Conservation (phyloP, 2,329 filamentous ascomycete species). For the Dactylellina cionopaga region DNA sequence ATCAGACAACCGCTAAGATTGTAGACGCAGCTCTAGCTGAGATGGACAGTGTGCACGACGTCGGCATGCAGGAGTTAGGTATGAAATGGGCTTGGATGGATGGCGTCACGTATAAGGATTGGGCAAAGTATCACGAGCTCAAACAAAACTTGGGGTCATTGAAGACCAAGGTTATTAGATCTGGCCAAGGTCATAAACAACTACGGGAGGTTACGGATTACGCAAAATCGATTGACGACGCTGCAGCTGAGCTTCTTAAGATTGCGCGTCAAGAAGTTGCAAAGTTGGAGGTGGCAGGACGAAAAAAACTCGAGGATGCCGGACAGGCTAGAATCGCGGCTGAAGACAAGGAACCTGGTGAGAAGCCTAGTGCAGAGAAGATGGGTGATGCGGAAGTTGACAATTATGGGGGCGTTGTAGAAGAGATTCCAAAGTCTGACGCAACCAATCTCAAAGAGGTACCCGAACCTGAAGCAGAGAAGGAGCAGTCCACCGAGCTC, state of each 20-base stretch:
- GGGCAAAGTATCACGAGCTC: conserved; percentile 91
- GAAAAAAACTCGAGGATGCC: conserved; percentile 80
- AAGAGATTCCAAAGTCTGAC: conserved; percentile 55
- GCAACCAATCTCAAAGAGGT: conserved; percentile 54
- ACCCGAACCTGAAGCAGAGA: conserved; percentile 57
- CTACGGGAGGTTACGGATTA: conserved; percentile 65
- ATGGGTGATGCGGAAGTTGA: conserved; percentile 45
- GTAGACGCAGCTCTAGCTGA: conserved; percentile 84
- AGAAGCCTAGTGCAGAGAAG: conserved; percentile 10
- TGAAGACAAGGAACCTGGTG: conserved; percentile 53
- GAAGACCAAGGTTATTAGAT: conserved; percentile 80
- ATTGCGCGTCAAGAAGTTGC: conserved; percentile 81
- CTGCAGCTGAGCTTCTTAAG: conserved; percentile 82
- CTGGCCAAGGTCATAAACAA: conserved; percentile 77
- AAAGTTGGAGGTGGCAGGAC: conserved; percentile 81
- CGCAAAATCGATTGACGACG: conserved; percentile 67
- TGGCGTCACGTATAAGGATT: conserved; percentile 94
- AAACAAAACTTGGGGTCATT: conserved; percentile 84
- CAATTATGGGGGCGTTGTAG: conserved; percentile 25
- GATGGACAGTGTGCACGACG: conserved; percentile 80
- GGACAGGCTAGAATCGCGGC: conserved; percentile 66
- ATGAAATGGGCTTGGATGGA: conserved; percentile 97
- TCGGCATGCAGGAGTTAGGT: conserved; percentile 89
- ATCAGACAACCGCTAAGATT: conserved; percentile 74
- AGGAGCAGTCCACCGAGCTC: conserved; percentile 54